Base-by-base conservation (phyloP, 2,329 filamentous ascomycete genomes). In the Fusarium nanum region DNA sequence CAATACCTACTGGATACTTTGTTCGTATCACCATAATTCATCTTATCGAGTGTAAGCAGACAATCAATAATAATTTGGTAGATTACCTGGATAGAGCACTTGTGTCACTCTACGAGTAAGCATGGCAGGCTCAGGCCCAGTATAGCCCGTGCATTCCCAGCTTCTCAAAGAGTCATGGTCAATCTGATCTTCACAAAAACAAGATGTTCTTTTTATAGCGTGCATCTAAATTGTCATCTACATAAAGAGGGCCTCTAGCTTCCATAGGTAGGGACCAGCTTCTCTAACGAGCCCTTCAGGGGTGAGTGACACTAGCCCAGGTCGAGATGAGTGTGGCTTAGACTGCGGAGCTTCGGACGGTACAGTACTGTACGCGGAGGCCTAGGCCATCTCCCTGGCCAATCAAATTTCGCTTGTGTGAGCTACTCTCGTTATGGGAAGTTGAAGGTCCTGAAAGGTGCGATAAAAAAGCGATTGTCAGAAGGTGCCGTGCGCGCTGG, bases 301-400 rank as follows among this genome's bases (percentile, higher is more conserved):
- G 60, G 55, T 41, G 40, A 48, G 25, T 37, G 47, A 65, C 53
- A 60, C 47, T 66, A 60, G 34, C 34, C 34, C 34, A 37, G 32
- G 55, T 45, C 30, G 47, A 65, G 46, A 66, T 66, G 62, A 73
- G 63, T 68, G 71, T 73, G 71, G 71, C 71, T 74, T 64, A 74
- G 71, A 73, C 71, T 30, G 41, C 41, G 57, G 68, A 62, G 55
- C 62, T 63, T 68, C 49, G 63, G 40, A 45, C 63, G 71, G 71
- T 50, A 73, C 68, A 64, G 60, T 34, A 42, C 60, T 69, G 71
- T 50, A 73, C 68, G 67, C 52, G 60, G 71, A 23, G 69, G 58
- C 58, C n/a, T 48, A 48, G 40, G 23, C 40, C 16, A 23, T 14
- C 12, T 11, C 8, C 16, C 23, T 18, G 14, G 22, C 70, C 70